These are phyloP conservation scores for Xanthoconium separans DNA, from an alignment of 1,284 basidiomycete species.

Conservation along the genomic window DNA sequence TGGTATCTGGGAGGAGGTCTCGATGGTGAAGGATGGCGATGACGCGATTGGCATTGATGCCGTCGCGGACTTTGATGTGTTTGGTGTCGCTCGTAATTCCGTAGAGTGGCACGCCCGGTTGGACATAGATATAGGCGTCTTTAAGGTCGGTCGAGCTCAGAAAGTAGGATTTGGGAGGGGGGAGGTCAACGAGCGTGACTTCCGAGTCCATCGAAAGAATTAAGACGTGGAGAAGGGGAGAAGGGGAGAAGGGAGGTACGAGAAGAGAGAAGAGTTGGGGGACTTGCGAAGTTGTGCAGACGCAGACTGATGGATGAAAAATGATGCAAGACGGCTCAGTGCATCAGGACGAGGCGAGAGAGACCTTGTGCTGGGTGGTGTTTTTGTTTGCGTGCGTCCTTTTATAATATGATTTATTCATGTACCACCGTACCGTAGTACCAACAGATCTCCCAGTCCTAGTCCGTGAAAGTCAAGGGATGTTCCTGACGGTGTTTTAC, in stretches of 20 bases:
- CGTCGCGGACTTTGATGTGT: slow-evolving; percentile 19
- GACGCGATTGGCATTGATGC: slow-evolving; percentile 3
- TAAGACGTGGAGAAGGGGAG: neutral
- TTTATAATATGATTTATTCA: neutral
- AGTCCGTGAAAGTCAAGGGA: neutral
- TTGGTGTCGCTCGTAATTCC: slow-evolving; percentile 19
- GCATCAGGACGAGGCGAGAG: slow-evolving; percentile 1
- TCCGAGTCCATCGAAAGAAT: slow-evolving; percentile 27
- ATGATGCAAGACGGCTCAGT: neutral
- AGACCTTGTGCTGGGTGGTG: neutral
- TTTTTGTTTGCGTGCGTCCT: neutral
- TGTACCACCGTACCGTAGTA: slow-evolving; percentile 2
- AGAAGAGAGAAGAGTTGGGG: neutral
- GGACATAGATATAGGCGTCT: slow-evolving; percentile 19
- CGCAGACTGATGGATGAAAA: too few species aligned
- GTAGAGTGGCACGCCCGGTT: slow-evolving; percentile 25
- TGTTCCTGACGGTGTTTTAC: too few species aligned
- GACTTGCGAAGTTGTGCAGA: too few species aligned
- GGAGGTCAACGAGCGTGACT: slow-evolving; percentile 25
- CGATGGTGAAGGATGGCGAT: slow-evolving; percentile 29
- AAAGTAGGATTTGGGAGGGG: slow-evolving; percentile 31
- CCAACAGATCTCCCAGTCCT: neutral
- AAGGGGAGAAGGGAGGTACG: neutral
- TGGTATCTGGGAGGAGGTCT: slow-evolving; percentile 26
- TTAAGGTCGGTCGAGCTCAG: slow-evolving; percentile 20